A percentile compares a stretch with the other conserved stretches of the same genome.
phyloP scores from a whole-genome alignment of 352 stramenopile species.

The Pseudoperonospora humuli region DNA sequence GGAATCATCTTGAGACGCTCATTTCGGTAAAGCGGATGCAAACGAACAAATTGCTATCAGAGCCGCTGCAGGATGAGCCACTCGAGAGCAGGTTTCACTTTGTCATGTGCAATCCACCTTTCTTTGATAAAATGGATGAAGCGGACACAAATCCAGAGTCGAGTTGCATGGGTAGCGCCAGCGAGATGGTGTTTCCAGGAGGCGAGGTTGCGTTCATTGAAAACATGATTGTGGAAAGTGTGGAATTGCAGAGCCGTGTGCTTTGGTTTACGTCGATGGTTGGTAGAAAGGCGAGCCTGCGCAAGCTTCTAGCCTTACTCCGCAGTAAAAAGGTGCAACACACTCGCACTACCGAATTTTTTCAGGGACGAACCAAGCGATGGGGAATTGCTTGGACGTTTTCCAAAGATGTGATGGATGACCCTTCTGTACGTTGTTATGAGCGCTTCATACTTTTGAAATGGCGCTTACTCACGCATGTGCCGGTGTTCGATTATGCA shows the following conservation, averaged over 20 bases:
- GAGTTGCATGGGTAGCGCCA: conserved; percentile 61
- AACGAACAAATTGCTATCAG: conserved; percentile 35
- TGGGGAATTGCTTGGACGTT: conserved; percentile 95
- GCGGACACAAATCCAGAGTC: conserved; percentile 70
- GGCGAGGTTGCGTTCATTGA: conserved; percentile 93
- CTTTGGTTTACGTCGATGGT: conserved; percentile 94
- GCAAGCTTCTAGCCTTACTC: conserved; percentile 81
- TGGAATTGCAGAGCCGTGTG: conserved; percentile 61
- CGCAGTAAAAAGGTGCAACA: conserved; percentile 56
- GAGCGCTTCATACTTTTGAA: not conserved
- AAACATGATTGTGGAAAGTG: conserved; percentile 90
- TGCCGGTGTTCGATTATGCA: conserved; percentile 11
- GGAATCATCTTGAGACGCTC: conserved; percentile 75
- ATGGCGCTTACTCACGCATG: not conserved
- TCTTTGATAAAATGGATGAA: conserved; percentile 83
- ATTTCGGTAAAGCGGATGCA: conserved; percentile 46
- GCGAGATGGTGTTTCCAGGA: conserved; percentile 83
- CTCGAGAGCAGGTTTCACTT: conserved; percentile 67
- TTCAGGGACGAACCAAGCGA: conserved; percentile 87
- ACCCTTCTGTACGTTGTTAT: conserved; percentile 28
- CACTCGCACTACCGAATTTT: conserved; percentile 91
- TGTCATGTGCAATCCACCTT: conserved; percentile 96
- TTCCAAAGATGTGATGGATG: conserved; percentile 17
- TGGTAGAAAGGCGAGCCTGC: conserved; percentile 88
- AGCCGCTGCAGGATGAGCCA: conserved; percentile 34